Percentiles rank a stretch among this genome's conserved stretches.
phyloP scores from a whole-genome alignment of 2,329 filamentous ascomycete genomes.

The Neocucurbitaria cava region DNA sequence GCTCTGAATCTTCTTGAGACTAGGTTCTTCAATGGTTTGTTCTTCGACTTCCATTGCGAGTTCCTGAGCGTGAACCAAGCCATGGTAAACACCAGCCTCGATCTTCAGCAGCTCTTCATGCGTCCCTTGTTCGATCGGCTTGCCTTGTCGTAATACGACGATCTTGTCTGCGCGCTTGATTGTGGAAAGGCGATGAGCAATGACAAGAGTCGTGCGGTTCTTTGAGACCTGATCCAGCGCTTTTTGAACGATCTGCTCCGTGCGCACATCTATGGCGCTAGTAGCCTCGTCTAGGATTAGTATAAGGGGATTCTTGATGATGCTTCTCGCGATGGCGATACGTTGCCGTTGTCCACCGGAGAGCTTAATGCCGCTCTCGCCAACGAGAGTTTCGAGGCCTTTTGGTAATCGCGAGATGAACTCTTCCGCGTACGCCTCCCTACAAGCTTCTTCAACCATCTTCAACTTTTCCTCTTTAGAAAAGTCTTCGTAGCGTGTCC shows the following conservation, averaged over 20 bases:
- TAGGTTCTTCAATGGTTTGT: slow-evolving; percentile 22
- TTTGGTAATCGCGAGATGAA: slow-evolving; percentile 52
- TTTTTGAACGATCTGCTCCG: slow-evolving; percentile 63
- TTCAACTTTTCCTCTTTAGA: slow-evolving; percentile 63
- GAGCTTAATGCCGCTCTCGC: slow-evolving; percentile 78
- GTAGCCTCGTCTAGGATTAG: slow-evolving; percentile 80
- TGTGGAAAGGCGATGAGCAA: slow-evolving; percentile 78
- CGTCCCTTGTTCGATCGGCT: slow-evolving; percentile 75
- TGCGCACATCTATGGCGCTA: slow-evolving; percentile 66
- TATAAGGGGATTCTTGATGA: slow-evolving; percentile 70
- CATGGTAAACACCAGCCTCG: slow-evolving; percentile 69
- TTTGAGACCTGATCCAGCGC: slow-evolving; percentile 66
- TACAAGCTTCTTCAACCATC: slow-evolving; percentile 55
- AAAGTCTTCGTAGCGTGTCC: slow-evolving; percentile 58
- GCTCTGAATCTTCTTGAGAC: slow-evolving; percentile 25
- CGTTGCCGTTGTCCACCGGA: slow-evolving; percentile 88
- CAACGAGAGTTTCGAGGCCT: slow-evolving; percentile 76
- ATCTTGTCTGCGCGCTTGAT: slow-evolving; percentile 82
- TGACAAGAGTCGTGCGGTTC: slow-evolving; percentile 74
- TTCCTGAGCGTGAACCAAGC: slow-evolving; percentile 64
- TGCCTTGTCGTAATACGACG: slow-evolving; percentile 74
- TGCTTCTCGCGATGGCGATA: slow-evolving; percentile 75
- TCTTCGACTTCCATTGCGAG: slow-evolving; percentile 36
- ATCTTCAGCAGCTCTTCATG: slow-evolving; percentile 73
- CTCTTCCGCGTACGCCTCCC: slow-evolving; percentile 48